Percentiles rank a stretch among this genome's conserved stretches.
Conservation (phyloP, 371 early-diverging fungal species). For the Synchytrium microbalum region DNA sequence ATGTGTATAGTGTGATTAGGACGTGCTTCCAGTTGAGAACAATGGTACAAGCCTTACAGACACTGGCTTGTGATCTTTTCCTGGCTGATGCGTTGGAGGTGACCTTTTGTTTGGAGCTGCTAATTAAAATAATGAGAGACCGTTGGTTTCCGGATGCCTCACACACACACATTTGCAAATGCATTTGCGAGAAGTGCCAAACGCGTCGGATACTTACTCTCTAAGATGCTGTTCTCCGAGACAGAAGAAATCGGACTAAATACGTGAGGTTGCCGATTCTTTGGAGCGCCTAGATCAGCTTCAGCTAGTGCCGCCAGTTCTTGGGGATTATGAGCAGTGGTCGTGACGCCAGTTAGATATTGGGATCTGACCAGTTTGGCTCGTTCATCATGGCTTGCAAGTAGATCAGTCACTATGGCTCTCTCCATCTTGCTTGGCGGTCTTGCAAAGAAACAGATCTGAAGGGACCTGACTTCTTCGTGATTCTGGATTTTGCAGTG, state of each 20-base stretch:
- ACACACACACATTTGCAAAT: too few species aligned
- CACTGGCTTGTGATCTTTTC: too few species aligned
- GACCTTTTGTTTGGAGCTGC: too few species aligned
- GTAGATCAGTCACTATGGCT: background rate
- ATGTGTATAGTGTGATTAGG: too few species aligned
- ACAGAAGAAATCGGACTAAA: background rate
- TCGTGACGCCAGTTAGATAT: background rate
- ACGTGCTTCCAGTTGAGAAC: too few species aligned
- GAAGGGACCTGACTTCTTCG: too few species aligned
- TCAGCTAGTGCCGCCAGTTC: background rate
- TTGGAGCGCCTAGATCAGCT: background rate
- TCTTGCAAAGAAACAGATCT: too few species aligned
- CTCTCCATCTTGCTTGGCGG: background rate
- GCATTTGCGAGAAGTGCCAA: background rate
- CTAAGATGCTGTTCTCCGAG: background rate
- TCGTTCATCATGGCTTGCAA: background rate
- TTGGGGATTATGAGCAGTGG: background rate
- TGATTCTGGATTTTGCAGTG: too few species aligned
- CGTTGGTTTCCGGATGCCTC: too few species aligned
- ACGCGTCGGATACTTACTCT: background rate
- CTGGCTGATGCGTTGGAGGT: too few species aligned
- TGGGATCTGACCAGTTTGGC: background rate
- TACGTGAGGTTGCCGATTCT: background rate
- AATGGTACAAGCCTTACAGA: too few species aligned
- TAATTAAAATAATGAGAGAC: too few species aligned